phyloP scores from a whole-genome alignment of 2,329 filamentous ascomycete genomes.

The Akanthomyces muscarius region DNA sequence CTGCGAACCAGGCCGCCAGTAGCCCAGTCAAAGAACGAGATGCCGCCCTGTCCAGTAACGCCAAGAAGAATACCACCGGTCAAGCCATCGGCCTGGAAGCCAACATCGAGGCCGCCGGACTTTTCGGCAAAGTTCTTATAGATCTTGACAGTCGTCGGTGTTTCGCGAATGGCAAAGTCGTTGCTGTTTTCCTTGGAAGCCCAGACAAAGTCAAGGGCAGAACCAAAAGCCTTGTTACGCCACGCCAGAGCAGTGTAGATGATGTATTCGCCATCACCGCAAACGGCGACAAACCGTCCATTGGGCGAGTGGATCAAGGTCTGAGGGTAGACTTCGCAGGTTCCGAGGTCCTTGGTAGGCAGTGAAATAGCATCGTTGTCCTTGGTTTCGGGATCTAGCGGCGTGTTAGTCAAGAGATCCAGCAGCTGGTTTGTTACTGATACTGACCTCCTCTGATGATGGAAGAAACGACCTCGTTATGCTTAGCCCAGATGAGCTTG shows the following conservation, averaged over 20 bases:
- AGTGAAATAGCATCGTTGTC: constrained; percentile 84
- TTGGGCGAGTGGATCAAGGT: constrained; percentile 95
- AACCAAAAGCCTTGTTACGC: constrained; percentile 96
- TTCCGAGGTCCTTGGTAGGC: constrained; percentile 90
- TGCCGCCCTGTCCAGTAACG: constrained; percentile 89
- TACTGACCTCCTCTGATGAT: constrained; percentile 78
- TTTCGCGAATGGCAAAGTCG: constrained; percentile 96
- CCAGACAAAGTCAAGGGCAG: constrained; percentile 95
- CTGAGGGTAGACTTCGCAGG: constrained; percentile 94
- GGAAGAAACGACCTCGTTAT: constrained; percentile 91
- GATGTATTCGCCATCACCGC: constrained; percentile 97
- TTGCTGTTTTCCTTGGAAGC: constrained; percentile 96
- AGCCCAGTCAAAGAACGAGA: constrained; percentile 96
- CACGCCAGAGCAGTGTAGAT: constrained; percentile 96
- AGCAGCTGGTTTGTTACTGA: background rate
- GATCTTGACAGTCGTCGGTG: constrained; percentile 87
- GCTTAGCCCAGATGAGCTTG: constrained; percentile 93
- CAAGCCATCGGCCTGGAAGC: constrained; percentile 90
- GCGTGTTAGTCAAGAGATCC: constrained; percentile 26
- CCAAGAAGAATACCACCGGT: constrained; percentile 86
- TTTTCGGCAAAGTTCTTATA: constrained; percentile 98
- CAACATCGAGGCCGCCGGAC: constrained; percentile 81
- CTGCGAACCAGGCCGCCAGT: constrained; percentile 82
- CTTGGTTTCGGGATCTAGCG: constrained; percentile 69
- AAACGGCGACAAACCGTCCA: constrained; percentile 74